Evolutionary conservation across 345 rosid species (phyloP), one percentile per base, ranked within the genome.

Genomic region (Excoecaria cochinchinensis): DNA sequence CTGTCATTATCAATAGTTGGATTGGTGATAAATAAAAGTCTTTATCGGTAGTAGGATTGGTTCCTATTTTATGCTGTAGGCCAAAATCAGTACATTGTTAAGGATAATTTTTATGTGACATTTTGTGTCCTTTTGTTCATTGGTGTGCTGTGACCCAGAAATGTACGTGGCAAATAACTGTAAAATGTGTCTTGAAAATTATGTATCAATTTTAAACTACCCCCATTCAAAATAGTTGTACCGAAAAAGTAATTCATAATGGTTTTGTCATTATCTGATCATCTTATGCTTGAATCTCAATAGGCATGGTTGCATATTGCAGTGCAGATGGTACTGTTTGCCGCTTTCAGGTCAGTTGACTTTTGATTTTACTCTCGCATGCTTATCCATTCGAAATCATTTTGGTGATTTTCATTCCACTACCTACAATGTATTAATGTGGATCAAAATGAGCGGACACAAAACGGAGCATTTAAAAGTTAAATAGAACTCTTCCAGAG

Each of bases 281-380:
- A 65, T 22, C 58, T 53, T 65, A 52, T 38, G 50, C 15, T 11
- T 74, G 51, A 64, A 74, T 74, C 51, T 74, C 44, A 16, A 53
- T 83, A 91, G 97, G 99, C 72, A 80, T 90, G 86, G 97, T 87
- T 74, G 97, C 97, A 51, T 95, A 93, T 76, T 85, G 97, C 76
- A 70, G 91, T 76, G 92, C 89, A 72, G 96, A 93, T 85, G 99
- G 99, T 56, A 84, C 86, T 12, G 86, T 85, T 75, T 63, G 71
- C 76, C 84, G 75, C 75, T 91, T 91, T 81, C 89, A 89, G 95
- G 98, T 93, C 46, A 75, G 87, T 73, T 69, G 39, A 46, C 69
- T 52, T 71, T 63, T 73, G 48, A 5, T 52, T n/a, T 22, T 52
- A 10, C 31, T 16, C 57, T 61, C 19, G 48, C 48, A 31, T 36